Percentiles rank a stretch among this genome's conserved stretches.
Conservation (phyloP, 148 eudicot species). For the Linanthus parryae region DNA sequence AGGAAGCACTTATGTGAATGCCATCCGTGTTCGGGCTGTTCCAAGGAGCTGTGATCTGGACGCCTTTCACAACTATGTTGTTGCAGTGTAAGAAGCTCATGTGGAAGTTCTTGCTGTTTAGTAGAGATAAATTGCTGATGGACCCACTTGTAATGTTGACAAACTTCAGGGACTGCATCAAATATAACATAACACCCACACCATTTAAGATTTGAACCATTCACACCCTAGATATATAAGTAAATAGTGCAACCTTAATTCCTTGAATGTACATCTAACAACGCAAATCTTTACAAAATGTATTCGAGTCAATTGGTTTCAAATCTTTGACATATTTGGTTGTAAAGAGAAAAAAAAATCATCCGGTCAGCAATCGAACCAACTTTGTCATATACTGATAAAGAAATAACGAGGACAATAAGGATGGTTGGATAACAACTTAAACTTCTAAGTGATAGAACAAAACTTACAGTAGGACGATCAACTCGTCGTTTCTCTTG, state of each 20-base stretch:
- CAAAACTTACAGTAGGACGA: slow-evolving; percentile 45
- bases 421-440: too few species aligned
- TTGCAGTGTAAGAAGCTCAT: slow-evolving; percentile 30
- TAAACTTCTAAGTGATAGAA: too few species aligned
- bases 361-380: too few species aligned
- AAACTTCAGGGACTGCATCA: slow-evolving; percentile 27
- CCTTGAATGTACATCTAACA: too few species aligned
- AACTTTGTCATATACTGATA: too few species aligned
- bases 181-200: background rate
- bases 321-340: too few species aligned
- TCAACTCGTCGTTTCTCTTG: slow-evolving; percentile 19
- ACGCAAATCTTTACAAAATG: too few species aligned
- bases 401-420: too few species aligned
- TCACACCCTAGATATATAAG: background rate
- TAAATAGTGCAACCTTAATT: too few species aligned
- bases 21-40: slow-evolving; percentile 62
- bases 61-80: slow-evolving; percentile 23
- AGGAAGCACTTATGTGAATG: slow-evolving; percentile 49
- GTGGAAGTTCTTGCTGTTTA: slow-evolving; percentile 59
- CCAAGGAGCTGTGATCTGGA: slow-evolving; percentile 31
- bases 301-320: too few species aligned
- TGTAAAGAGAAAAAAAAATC: too few species aligned
- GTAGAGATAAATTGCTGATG: slow-evolving; percentile 27
- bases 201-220: background rate
- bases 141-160: slow-evolving; percentile 19